Evolutionary conservation across 2,329 filamentous ascomycete species (phyloP), one percentile per base, ranked within the genome.

Genomic region (Monosporascus sp.): DNA sequence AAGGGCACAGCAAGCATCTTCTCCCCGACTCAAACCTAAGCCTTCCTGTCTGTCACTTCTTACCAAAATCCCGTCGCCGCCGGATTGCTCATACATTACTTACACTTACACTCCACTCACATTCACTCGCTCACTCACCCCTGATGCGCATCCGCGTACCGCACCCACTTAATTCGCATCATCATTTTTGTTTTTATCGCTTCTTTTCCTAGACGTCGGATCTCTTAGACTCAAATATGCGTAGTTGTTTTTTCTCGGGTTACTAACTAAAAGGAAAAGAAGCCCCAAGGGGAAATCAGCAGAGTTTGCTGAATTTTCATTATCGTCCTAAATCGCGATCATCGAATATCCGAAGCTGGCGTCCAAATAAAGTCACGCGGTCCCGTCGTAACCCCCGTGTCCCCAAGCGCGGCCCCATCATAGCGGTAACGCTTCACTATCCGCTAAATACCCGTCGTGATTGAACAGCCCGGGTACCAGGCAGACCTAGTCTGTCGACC

Each of bases 401-500:
- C 53, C 50, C 59, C 49, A 60, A 52, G 60, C 63, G 61, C 56
- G 65, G 63, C 60, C 59, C 53, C 57, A 55, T 62, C 51, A 2
- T 18, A 53, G 48, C 41, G 17, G 45, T 39, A 50, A 47, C 41
- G 43, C 43, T 46, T 27, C 20, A 17, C 25, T 17, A 25, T 27
- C 24, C 43, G 24, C 43, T 17, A 31, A 46, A 47, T 35, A 37
- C 37, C 54, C 43, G 27, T 37, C 53, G 58, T 61, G 61, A 64
- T 60, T 62, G 56, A 61, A 59, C 59, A 57, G 53, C 50, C 46
- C 47, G 51, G 54, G 52, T 57, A 17, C 53, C 50, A 50, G 62
- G 58, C 72, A 71, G 72, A 70, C 68, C 54, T 54, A 56, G 66
- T 74, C 73, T 74, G 72, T 65, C 70, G 61, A 57, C 55, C 58